Conservation (phyloP, 805 yeast genomes). For the Suhomyces sp. region DNA sequence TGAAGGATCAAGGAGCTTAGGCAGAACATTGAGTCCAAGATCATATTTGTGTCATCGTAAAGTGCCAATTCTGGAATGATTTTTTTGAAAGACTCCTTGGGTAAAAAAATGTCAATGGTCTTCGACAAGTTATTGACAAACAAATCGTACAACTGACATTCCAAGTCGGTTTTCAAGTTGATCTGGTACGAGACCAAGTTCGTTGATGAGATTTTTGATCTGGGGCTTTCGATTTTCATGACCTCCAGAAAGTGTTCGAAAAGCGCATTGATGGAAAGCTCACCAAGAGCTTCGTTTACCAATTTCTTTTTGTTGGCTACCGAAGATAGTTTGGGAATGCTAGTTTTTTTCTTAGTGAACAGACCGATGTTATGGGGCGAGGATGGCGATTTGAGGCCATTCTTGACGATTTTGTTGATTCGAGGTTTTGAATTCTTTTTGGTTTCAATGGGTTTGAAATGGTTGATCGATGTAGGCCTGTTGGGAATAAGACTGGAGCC, state of each 20-base stretch:
- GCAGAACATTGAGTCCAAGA: slow-evolving; percentile 35
- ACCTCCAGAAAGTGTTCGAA: slow-evolving; percentile 21
- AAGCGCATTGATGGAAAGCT: slow-evolving; percentile 22
- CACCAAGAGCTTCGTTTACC: slow-evolving; percentile 14
- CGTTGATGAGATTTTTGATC: slow-evolving; percentile 7
- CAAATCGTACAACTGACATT: slow-evolving; percentile 31
- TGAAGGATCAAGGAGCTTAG: slow-evolving; percentile 36
- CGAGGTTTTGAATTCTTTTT: slow-evolving; percentile 37
- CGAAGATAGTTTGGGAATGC: slow-evolving; percentile 2
- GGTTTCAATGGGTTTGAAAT: slow-evolving; percentile 36
- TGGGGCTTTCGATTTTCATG: slow-evolving; percentile 15
- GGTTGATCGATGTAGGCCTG: slow-evolving; percentile 1
- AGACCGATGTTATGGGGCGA: slow-evolving; percentile 3
- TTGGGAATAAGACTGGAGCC: not conserved
- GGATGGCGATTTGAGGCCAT: slow-evolving; percentile 1
- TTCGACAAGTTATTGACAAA: slow-evolving; percentile 28
- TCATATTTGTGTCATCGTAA: slow-evolving; percentile 37
- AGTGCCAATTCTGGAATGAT: slow-evolving; percentile 36
- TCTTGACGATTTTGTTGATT: slow-evolving; percentile 30
- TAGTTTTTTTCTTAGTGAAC: not conserved
- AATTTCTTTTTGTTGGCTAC: not conserved
- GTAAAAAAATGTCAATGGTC: slow-evolving; percentile 33
- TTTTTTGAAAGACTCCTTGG: slow-evolving; percentile 25
- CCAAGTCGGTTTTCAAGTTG: slow-evolving; percentile 20
- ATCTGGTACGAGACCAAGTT: slow-evolving; percentile 9